These are phyloP conservation scores for Terfezia claveryi DNA, from an alignment of 495 filamentous ascomycete genomes.

Conservation along the genomic window DNA sequence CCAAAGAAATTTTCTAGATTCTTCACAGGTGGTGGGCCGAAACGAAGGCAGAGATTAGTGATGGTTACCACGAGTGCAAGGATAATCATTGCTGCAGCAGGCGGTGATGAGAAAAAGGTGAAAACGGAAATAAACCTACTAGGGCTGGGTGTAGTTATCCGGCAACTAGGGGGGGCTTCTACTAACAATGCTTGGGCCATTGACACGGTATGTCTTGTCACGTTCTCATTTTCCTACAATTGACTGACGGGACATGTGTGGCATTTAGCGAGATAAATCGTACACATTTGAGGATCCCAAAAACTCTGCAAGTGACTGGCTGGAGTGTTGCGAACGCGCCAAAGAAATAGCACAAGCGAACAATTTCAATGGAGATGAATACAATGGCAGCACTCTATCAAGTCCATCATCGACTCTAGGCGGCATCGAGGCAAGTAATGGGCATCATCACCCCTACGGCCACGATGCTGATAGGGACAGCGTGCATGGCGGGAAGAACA, in stretches of 20 bases:
- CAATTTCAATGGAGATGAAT: slow-evolving; percentile 15
- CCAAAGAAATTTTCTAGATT: slow-evolving; percentile 79
- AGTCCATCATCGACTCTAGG: slow-evolving; percentile 18
- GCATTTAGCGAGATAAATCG: slow-evolving; percentile 58
- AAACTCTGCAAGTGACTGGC: slow-evolving; percentile 25
- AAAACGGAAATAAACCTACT: slow-evolving; percentile 77
- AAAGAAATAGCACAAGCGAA: slow-evolving; percentile 17
- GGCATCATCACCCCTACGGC: neutral
- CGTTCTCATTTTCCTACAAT: neutral
- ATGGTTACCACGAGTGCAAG: slow-evolving; percentile 87
- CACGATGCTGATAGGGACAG: neutral
- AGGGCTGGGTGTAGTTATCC: slow-evolving; percentile 49
- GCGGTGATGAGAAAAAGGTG: slow-evolving; percentile 80
- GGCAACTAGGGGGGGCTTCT: slow-evolving; percentile 44
- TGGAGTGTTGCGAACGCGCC: slow-evolving; percentile 17
- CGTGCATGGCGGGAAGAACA: neutral
- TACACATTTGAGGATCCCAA: slow-evolving; percentile 85
- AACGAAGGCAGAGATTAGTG: slow-evolving; percentile 78
- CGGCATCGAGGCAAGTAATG: slow-evolving; percentile 4
- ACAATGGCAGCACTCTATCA: slow-evolving; percentile 17
- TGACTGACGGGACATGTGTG: neutral
- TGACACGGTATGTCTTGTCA: slow-evolving; percentile 52
- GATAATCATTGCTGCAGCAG: slow-evolving; percentile 57
- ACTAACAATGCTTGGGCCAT: slow-evolving; percentile 59
- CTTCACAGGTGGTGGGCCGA: slow-evolving; percentile 72